A percentile compares a stretch with the other conserved stretches of the same genome.
phyloP scores from a whole-genome alignment of 352 stramenopile species.

The Phytophthora citrophthora region DNA sequence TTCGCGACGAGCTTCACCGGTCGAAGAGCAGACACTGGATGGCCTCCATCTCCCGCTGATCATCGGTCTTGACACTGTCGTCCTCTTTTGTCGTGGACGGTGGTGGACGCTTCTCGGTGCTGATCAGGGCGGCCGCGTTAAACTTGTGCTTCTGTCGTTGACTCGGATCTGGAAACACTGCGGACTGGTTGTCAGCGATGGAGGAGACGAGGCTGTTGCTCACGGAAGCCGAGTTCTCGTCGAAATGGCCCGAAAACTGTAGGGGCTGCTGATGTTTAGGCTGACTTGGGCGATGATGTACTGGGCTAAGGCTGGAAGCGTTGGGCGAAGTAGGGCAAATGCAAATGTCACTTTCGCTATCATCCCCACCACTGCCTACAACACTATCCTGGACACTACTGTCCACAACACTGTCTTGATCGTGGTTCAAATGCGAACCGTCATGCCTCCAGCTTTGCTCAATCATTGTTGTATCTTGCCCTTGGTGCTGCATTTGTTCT shows the following conservation, averaged over 20 bases:
- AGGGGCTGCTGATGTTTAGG: neutral
- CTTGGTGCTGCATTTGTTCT: neutral
- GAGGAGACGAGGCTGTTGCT: conserved; percentile 35
- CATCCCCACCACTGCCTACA: neutral
- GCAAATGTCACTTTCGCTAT: neutral
- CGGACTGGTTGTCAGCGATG: conserved; percentile 2
- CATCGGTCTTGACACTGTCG: conserved; percentile 43
- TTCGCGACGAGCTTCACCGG: too few species aligned
- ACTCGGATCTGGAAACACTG: conserved; percentile 11
- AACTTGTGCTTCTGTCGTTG: conserved; percentile 20
- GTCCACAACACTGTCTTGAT: conserved; percentile 7
- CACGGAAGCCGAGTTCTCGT: conserved; percentile 29
- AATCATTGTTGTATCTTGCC: neutral
- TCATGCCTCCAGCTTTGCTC: conserved; percentile 6
- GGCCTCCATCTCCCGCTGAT: conserved; percentile 67
- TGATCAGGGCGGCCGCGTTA: conserved; percentile 20
- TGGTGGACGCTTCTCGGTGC: conserved; percentile 1
- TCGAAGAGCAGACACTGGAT: conserved; percentile 64
- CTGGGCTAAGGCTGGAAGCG: neutral
- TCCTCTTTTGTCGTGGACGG: neutral
- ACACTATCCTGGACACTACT: neutral
- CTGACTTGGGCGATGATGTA: neutral
- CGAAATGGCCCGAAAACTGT: neutral
- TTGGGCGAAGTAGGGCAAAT: neutral
- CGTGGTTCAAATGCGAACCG: neutral